Base-by-base conservation (phyloP, 163 green algal species). In the Volvox carteri region DNA sequence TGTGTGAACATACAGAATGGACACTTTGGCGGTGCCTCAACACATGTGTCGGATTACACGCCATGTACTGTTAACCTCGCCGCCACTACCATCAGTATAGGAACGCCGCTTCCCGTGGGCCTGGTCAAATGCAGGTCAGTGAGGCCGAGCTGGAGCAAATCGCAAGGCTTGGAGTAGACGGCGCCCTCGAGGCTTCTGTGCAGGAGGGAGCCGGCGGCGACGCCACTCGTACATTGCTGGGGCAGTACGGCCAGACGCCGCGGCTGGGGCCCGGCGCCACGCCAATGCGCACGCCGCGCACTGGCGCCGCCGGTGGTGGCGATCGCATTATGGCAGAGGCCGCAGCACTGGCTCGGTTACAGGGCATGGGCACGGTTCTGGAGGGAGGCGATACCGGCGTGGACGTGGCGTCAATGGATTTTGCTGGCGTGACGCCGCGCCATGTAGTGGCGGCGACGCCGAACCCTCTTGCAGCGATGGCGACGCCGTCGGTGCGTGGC, bases 111-210 rank as follows among this genome's bases (percentile, higher is more conserved):
- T n/a, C n/a, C n/a, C n/a, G n/a, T n/a, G n/a, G n/a, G n/a, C n/a
- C n/a, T n/a, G n/a, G n/a, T n/a, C n/a, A n/a, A n/a, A n/a, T 35
- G 14, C 91, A 97, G 92, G 88, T 98, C 42, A 95, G 79, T 12
- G 96, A 98, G 74, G 94, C 93, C 37, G 97, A 99, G 93, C 95
- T 99, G 65, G 94, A 97, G 90, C 91, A 95, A 21, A 97, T 99
- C 87, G 97, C 97, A 0, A 95, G 94, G 58, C 95, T 97, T 94
- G 75, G 94, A 74, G 78, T 90, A 19, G 93, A 95, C 39, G 90
- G 70, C 33, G 78, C 62, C 1, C 73, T 94, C 19, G 94, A 96
- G n/a, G 80, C 87, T 21, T 92, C 94, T 7, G 67, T 92, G 23
- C 78, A 85, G 25, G 95, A 95, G 62, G 96, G 93, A 11, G 95